Evolutionary conservation across 2,329 filamentous ascomycete species (phyloP).

Genomic region (Colletotrichum neosansevieriae): DNA sequence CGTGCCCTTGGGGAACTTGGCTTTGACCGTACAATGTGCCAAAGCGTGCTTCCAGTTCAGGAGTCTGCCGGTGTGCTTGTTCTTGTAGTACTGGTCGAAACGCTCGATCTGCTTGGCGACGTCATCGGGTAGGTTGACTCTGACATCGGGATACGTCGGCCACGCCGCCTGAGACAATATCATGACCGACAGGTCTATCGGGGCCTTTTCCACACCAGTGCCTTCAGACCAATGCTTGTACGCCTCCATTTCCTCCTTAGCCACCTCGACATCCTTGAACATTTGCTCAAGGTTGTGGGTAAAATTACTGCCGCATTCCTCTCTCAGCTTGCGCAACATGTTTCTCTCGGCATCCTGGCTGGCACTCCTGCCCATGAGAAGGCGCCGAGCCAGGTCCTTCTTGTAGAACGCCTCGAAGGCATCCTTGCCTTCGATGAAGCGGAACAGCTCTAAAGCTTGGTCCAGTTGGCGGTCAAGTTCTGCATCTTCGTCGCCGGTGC

Average conservation of each 20-base stretch:
- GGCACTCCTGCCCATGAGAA: slow-evolving; percentile 92
- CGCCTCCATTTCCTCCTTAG: slow-evolving; percentile 90
- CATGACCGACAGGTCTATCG: slow-evolving; percentile 84
- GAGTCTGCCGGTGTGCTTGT: slow-evolving; percentile 88
- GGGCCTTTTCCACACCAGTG: slow-evolving; percentile 51
- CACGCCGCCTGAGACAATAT: slow-evolving; percentile 93
- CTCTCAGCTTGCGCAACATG: slow-evolving; percentile 92
- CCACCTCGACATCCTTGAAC: slow-evolving; percentile 98
- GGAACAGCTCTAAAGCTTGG: slow-evolving; percentile 92
- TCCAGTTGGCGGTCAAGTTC: slow-evolving; percentile 94
- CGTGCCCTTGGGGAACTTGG: slow-evolving; percentile 79
- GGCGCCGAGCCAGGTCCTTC: slow-evolving; percentile 88
- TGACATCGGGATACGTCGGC: slow-evolving; percentile 86
- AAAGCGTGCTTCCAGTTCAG: slow-evolving; percentile 93
- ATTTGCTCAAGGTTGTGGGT: slow-evolving; percentile 98
- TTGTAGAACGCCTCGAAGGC: slow-evolving; percentile 99
- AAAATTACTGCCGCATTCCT: slow-evolving; percentile 92
- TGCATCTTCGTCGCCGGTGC: slow-evolving; percentile 86
- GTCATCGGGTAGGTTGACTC: slow-evolving; percentile 79
- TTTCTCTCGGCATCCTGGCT: slow-evolving; percentile 95
- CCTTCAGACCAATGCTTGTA: slow-evolving; percentile 74
- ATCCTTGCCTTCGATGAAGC: slow-evolving; percentile 96
- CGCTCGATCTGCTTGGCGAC: slow-evolving; percentile 81
- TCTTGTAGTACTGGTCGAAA: slow-evolving; percentile 88
- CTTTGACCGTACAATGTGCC: slow-evolving; percentile 89